Percentiles rank a stretch among this genome's conserved stretches.
These are phyloP conservation scores for Sporisorium reilianum DNA, from an alignment of 1,284 basidiomycete genomes.

Conservation along the genomic window DNA sequence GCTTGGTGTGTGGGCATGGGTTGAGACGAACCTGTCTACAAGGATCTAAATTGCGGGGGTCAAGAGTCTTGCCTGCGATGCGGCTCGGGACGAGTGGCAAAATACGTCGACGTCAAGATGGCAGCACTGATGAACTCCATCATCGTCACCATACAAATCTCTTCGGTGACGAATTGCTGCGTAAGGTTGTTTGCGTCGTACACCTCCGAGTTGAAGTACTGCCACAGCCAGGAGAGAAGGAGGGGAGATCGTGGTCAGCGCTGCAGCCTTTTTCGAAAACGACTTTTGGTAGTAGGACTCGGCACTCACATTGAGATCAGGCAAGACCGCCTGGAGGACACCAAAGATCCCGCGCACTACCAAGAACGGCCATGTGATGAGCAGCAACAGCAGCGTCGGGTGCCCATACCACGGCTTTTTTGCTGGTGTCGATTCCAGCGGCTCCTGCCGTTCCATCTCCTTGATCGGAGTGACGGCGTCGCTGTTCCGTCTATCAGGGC, in stretches of 20 bases:
- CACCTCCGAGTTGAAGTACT: conserved; percentile 40
- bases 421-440: not conserved
- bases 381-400: conserved; percentile 32
- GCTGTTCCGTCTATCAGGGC: no score
- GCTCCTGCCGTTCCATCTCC: not conserved
- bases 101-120: conserved; percentile 37
- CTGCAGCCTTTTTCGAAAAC: no score
- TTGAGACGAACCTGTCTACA: not conserved
- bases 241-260: not conserved
- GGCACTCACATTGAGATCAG: conserved; percentile 31
- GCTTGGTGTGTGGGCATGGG: not conserved
- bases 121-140: conserved; percentile 46
- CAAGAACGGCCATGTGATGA: conserved; percentile 46
- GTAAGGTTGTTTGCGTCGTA: conserved; percentile 31
- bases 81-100: conserved; percentile 8
- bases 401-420: conserved; percentile 31
- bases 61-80: not conserved
- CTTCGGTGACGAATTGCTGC: conserved; percentile 23
- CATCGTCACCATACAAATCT: conserved; percentile 39
- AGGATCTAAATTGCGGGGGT: not conserved
- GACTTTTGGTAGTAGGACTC: not conserved
- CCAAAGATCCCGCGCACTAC: conserved; percentile 46
- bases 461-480: not conserved
- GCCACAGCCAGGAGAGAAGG: not conserved
- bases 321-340: conserved; percentile 27